Base-by-base conservation (phyloP, 2,329 filamentous ascomycete species). In the Reticulascus tulasneorum region DNA sequence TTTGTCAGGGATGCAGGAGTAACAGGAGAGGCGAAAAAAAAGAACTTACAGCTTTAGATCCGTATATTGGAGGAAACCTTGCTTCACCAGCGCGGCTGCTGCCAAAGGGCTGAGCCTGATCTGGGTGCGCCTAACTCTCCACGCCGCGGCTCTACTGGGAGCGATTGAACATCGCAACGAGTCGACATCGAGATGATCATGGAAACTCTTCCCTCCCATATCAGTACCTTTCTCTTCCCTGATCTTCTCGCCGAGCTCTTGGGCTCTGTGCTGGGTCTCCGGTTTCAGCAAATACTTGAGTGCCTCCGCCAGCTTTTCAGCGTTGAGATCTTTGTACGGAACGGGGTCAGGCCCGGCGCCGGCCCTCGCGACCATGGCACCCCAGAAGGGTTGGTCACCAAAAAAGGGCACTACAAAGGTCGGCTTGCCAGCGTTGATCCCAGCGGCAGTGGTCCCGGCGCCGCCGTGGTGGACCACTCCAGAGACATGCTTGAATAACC, bases 321-420 rank as follows among this genome's bases (percentile, higher is more conserved):
- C 69, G 0, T 77, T 87, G 23, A 90, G 60, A 20, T 79, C 66
- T 46, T 83, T 83, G 54, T 83, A 77, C 0, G 81, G 81, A 31
- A 88, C 78, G 0, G 85, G 84, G 2, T 69, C 60, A 0, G 85
- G 84, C 0, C 86, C 85, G 6, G 85, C 86, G 9, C 84, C 82
- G 7, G 85, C 83, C 40, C 69, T 73, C 0, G 80, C 73, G 24
- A 89, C 77, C 74, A 90, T 89, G 9, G 79, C 71, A 7, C 86
- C 86, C 86, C 86, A 90, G 52, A 90, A 91, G 1, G 82, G 82
- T 56, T 91, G 86, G 49, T 91, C 86, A 2, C 86, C 86, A 52
- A 90, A 94, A 64, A 94, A 94, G 0, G 88, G 88, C 0, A 94
- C 80, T 4, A 94, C 74, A 3, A 93, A 76, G 0, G 88, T 94